Conservation (phyloP, 2,329 filamentous ascomycete species). For the Trichoderma sp. region DNA sequence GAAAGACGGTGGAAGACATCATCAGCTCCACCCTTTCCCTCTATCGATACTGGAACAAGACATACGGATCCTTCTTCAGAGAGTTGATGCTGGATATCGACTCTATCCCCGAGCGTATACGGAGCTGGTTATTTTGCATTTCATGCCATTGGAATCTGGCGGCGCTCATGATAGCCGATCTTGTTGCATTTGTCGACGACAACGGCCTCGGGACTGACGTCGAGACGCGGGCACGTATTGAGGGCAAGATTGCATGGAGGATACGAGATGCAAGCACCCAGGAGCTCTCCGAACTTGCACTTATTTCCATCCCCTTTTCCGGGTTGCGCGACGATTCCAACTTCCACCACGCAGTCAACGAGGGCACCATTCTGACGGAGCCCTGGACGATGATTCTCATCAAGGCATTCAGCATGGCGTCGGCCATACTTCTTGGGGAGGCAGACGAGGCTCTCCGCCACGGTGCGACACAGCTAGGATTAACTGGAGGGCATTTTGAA, state of each 20-base stretch:
- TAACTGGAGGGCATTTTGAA: not conserved
- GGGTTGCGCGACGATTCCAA: not conserved
- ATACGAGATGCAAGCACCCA: not conserved
- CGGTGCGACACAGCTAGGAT: not conserved
- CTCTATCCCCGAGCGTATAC: not conserved
- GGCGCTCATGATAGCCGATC: constrained; percentile 6
- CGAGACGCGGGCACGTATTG: not conserved
- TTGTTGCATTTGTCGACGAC: constrained; percentile 3
- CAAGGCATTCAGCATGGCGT: not conserved
- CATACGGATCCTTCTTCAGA: constrained; percentile 5
- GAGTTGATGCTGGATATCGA: constrained; percentile 1
- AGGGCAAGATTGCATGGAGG: not conserved
- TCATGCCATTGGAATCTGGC: constrained; percentile 1
- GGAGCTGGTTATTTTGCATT: constrained; percentile 9
- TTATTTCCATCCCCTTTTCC: not conserved
- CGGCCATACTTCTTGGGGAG: constrained; percentile 5
- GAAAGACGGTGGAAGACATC: not conserved
- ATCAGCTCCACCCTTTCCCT: not conserved
- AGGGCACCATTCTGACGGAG: not conserved
- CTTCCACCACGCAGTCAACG: constrained; percentile 3
- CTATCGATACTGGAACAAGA: constrained; percentile 4
- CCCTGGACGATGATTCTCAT: constrained; percentile 9
- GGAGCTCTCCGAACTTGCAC: not conserved
- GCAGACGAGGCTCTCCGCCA: not conserved
- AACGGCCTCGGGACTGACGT: not conserved